A percentile compares a stretch with the other conserved stretches of the same genome.
Evolutionary conservation across 176 grass and related monocot genomes (phyloP).

Genomic region (Musa troglodytarum): DNA sequence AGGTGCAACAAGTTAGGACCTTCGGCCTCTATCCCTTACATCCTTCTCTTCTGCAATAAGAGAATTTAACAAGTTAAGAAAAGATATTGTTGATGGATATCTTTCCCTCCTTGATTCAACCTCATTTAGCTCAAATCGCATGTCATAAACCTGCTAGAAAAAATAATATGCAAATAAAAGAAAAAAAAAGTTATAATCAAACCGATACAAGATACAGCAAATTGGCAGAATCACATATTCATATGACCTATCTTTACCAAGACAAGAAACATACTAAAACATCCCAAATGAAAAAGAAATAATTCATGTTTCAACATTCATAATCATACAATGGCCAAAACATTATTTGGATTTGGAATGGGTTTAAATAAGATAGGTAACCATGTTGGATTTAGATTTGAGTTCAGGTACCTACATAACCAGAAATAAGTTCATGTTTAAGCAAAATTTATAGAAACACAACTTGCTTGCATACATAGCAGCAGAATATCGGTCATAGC

Average conservation of each 20-base stretch:
- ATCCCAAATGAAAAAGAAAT: no score
- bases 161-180: neutral
- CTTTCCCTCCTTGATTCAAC: conserved; percentile 90
- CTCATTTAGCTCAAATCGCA: conserved; percentile 97
- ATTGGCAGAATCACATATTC: neutral
- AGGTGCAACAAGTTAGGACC: conserved; percentile 26
- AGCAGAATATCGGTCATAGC: no score
- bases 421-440: no score
- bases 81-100: conserved; percentile 97
- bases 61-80: conserved; percentile 89
- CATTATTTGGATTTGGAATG: neutral
- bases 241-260: neutral
- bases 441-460: no score
- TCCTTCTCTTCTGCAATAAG: conserved; percentile 85
- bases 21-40: conserved; percentile 67
- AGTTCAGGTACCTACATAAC: no score
- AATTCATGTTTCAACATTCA: neutral
- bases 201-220: neutral
- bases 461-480: no score
- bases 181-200: neutral
- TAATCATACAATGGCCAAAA: neutral
- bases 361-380: no score
- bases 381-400: no score
- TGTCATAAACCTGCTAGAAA: conserved; percentile 70
- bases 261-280: neutral